Conservation (phyloP, 495 filamentous ascomycete genomes). For the Oleoguttula mirabilis region DNA sequence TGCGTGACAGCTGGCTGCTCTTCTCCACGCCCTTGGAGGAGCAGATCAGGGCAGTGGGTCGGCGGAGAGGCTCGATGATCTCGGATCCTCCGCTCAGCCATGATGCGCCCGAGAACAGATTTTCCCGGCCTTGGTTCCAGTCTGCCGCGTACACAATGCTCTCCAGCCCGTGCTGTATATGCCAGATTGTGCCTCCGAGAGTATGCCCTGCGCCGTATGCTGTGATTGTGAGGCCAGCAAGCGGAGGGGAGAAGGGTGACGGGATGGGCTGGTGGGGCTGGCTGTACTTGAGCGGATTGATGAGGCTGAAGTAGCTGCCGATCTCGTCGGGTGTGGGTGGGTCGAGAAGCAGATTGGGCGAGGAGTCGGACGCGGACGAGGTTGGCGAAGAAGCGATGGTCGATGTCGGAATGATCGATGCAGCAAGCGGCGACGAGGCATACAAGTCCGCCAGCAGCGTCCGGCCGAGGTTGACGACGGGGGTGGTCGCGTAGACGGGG, state of each 20-base stretch:
- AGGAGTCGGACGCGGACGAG: slow-evolving; percentile 11
- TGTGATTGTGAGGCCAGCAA: slow-evolving; percentile 88
- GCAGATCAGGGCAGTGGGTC: slow-evolving; percentile 86
- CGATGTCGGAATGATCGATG: slow-evolving; percentile 59
- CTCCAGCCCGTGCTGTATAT: slow-evolving; percentile 92
- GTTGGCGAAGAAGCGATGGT: slow-evolving; percentile 25
- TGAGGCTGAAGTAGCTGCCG: slow-evolving; percentile 78
- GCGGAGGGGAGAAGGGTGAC: slow-evolving; percentile 74
- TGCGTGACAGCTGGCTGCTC: slow-evolving; percentile 55
- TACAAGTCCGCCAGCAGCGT: slow-evolving; percentile 89
- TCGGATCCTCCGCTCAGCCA: slow-evolving; percentile 87
- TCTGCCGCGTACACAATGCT: slow-evolving; percentile 96
- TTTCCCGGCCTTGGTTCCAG: slow-evolving; percentile 92
- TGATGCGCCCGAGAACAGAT: slow-evolving; percentile 81
- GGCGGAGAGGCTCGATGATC: slow-evolving; percentile 82
- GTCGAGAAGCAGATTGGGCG: slow-evolving; percentile 56
- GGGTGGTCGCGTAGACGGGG: slow-evolving; percentile 90
- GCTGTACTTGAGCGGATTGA: slow-evolving; percentile 90
- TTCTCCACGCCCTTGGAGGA: slow-evolving; percentile 69
- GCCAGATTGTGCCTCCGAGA: slow-evolving; percentile 95
- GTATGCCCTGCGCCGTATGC: slow-evolving; percentile 96
- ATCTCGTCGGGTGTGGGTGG: slow-evolving; percentile 79
- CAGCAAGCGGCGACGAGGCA: slow-evolving; percentile 72
- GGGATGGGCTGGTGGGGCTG: slow-evolving; percentile 81
- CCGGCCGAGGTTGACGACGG: slow-evolving; percentile 83